phyloP scores from a whole-genome alignment of 2,329 filamentous ascomycete genomes.

The Curvularia sp. region DNA sequence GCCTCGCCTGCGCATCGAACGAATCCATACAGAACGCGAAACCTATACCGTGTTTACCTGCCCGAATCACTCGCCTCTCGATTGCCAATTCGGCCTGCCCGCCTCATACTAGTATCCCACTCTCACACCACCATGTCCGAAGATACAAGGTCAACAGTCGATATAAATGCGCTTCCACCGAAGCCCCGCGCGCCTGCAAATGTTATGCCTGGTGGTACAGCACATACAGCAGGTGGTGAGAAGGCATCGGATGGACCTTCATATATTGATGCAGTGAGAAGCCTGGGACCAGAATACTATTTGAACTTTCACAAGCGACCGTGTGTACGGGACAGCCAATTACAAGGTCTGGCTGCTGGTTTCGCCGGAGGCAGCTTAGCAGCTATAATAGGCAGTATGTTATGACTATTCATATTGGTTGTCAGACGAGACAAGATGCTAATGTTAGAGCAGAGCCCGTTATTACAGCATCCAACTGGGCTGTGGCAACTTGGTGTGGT shows the following conservation, averaged over 20 bases:
- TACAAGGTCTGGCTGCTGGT: slow-evolving; percentile 82
- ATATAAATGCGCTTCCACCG: slow-evolving; percentile 26
- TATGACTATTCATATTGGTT: neutral
- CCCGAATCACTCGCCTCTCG: neutral
- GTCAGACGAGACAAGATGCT: slow-evolving; percentile 5
- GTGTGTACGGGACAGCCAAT: slow-evolving; percentile 80
- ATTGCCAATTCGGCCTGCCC: neutral
- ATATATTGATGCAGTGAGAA: slow-evolving; percentile 67
- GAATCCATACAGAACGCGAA: neutral
- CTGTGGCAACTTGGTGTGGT: slow-evolving; percentile 76
- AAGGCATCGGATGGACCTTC: slow-evolving; percentile 48
- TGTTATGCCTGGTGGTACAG: slow-evolving; percentile 61
- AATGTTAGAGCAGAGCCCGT: slow-evolving; percentile 60
- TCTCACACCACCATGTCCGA: slow-evolving; percentile 53
- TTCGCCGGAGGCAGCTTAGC: slow-evolving; percentile 77
- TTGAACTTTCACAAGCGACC: slow-evolving; percentile 76
- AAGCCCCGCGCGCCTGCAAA: slow-evolving; percentile 42
- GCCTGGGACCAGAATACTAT: slow-evolving; percentile 73
- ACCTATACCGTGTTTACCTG: neutral
- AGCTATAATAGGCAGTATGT: slow-evolving; percentile 76
- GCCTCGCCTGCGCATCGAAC: slow-evolving; percentile 8
- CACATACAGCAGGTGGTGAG: slow-evolving; percentile 66
- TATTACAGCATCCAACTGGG: slow-evolving; percentile 80
- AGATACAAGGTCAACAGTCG: slow-evolving; percentile 51
- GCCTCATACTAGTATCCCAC: slow-evolving; percentile 5